Evolutionary conservation across 805 yeast genomes (phyloP).

Genomic region (Nakazawaea ambrosiae): DNA sequence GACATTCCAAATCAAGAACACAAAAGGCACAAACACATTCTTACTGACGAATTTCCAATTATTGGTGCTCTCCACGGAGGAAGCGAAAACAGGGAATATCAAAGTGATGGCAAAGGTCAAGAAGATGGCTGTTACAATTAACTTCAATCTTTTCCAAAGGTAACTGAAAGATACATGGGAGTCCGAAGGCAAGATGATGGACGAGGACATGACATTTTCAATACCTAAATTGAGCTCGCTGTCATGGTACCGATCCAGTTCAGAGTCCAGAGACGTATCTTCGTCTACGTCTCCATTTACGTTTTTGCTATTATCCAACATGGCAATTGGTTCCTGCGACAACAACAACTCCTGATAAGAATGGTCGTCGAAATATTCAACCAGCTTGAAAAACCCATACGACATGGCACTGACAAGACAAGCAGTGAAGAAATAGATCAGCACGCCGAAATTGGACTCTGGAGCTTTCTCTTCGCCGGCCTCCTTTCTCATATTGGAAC

Average conservation of each 20-base stretch:
- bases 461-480: not conserved
- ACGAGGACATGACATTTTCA: too few relatives aligned
- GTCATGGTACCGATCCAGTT: slow-evolving; percentile 6
- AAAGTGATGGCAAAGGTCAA: slow-evolving; percentile 68
- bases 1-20: slow-evolving; percentile 78
- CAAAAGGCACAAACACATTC: slow-evolving; percentile 58
- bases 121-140: slow-evolving; percentile 64
- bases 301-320: slow-evolving; percentile 4
- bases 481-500: slow-evolving; percentile 15
- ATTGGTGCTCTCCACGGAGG: slow-evolving; percentile 50
- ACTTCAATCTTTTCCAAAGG: slow-evolving; percentile 56
- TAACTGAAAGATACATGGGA: slow-evolving; percentile 49
- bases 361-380: slow-evolving; percentile 17
- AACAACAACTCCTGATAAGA: slow-evolving; percentile 21
- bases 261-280: slow-evolving; percentile 5
- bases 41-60: slow-evolving; percentile 33
- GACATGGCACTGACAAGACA: slow-evolving; percentile 12
- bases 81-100: slow-evolving; percentile 86
- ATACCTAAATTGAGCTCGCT: not conserved
- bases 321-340: slow-evolving; percentile 17
- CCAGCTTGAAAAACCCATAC: slow-evolving; percentile 13
- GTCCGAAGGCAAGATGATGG: not conserved
- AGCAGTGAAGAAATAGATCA: slow-evolving; percentile 29
- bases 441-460: slow-evolving; percentile 12
- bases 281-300: not conserved